Percentiles rank a stretch among this genome's conserved stretches.
Conservation (phyloP, 768 basidiomycete species). For the Chalciporus pseudorubinellus region DNA sequence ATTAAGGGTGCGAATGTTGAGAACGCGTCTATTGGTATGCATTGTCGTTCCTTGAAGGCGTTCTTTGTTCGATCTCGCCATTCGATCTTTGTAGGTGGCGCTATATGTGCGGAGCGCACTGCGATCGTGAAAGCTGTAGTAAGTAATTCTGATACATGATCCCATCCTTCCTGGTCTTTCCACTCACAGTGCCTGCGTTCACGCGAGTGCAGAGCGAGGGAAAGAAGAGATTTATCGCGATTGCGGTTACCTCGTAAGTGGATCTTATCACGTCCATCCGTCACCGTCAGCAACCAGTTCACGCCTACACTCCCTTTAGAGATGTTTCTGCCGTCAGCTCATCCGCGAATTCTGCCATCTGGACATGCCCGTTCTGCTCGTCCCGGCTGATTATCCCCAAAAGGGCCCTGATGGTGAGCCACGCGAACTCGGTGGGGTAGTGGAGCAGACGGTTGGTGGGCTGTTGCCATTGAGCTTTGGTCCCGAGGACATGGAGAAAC, state of each 20-base stretch:
- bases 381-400: slow-evolving; percentile 53
- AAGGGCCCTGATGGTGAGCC: slow-evolving; percentile 26
- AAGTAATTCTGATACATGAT: slow-evolving; percentile 24
- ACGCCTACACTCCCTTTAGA: slow-evolving; percentile 34
- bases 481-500: slow-evolving; percentile 68
- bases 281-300: too few species aligned
- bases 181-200: not conserved
- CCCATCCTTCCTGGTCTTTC: too few species aligned
- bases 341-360: slow-evolving; percentile 81
- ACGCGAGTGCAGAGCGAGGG: slow-evolving; percentile 67
- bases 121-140: slow-evolving; percentile 94
- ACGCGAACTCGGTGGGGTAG: slow-evolving; percentile 41
- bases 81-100: slow-evolving; percentile 52
- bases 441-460: slow-evolving; percentile 64
- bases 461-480: slow-evolving; percentile 87
- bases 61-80: too few species aligned
- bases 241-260: slow-evolving; percentile 76
- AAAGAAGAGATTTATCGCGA: slow-evolving; percentile 59
- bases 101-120: slow-evolving; percentile 94
- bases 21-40: slow-evolving; percentile 59
- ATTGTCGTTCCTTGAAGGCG: too few species aligned
- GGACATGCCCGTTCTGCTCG: slow-evolving; percentile 49
- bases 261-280: not conserved
- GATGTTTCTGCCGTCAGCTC: slow-evolving; percentile 90
- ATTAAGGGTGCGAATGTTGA: slow-evolving; percentile 91